A percentile compares a stretch with the other conserved stretches of the same genome.
phyloP scores from a whole-genome alignment of 1,284 basidiomycete genomes.

The Mycena citricolor region DNA sequence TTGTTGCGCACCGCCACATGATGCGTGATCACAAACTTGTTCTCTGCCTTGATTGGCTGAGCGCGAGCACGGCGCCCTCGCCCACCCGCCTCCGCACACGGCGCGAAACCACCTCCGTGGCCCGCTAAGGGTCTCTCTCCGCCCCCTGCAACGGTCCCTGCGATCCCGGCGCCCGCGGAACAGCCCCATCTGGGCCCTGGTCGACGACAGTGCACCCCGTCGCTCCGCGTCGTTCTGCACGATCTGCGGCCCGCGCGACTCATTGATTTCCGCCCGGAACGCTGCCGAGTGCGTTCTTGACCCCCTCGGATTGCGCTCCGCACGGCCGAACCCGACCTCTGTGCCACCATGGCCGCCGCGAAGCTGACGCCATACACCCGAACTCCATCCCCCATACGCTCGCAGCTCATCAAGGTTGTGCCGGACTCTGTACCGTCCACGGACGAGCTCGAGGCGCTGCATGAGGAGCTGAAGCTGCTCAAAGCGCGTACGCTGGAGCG shows the following conservation, averaged over 20 bases:
- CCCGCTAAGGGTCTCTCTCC: neutral
- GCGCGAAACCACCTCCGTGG: slow-evolving; percentile 1
- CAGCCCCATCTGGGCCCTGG: slow-evolving; percentile 8
- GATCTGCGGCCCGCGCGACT: too few species aligned
- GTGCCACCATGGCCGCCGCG: slow-evolving; percentile 48
- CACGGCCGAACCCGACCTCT: neutral
- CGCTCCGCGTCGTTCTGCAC: too few species aligned
- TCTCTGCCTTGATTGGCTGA: slow-evolving; percentile 21
- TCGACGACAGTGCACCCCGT: neutral
- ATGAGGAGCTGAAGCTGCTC: slow-evolving; percentile 56
- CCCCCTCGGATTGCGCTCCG: neutral
- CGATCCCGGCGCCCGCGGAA: slow-evolving; percentile 6
- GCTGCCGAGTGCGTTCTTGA: neutral
- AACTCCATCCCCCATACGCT: slow-evolving; percentile 46
- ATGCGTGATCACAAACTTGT: slow-evolving; percentile 16
- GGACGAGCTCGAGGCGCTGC: slow-evolving; percentile 69
- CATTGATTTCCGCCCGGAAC: slow-evolving; percentile 2
- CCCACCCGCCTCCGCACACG: slow-evolving; percentile 1
- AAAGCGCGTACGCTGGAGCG: slow-evolving; percentile 56
- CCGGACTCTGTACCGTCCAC: slow-evolving; percentile 66
- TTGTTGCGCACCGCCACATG: slow-evolving; percentile 16
- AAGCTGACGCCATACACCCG: slow-evolving; percentile 47
- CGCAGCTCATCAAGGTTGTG: slow-evolving; percentile 56
- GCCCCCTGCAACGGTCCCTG: neutral
- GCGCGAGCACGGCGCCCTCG: slow-evolving; percentile 15